Evolutionary conservation across 2,329 filamentous ascomycete genomes (phyloP).

Genomic region (Botrytis hyacinthi): DNA sequence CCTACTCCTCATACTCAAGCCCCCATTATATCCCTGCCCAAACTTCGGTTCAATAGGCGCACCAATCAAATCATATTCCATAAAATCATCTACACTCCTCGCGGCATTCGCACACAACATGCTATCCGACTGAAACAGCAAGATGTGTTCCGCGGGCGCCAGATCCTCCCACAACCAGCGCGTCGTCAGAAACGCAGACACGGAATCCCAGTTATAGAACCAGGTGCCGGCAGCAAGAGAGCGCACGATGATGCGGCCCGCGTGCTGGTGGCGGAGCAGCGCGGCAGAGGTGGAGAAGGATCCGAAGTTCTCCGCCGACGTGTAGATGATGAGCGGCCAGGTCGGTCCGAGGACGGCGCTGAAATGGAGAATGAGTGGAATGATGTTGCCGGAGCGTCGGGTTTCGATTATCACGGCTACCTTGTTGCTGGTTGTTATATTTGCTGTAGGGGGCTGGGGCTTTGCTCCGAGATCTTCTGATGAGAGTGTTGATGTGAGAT

Average conservation of each 20-base stretch:
- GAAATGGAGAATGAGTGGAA: slow-evolving; percentile 44
- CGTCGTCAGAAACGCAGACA: slow-evolving; percentile 40
- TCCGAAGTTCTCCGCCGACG: slow-evolving; percentile 34
- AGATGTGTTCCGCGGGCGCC: slow-evolving; percentile 37
- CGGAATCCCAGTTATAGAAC: slow-evolving; percentile 40
- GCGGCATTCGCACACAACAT: slow-evolving; percentile 40
- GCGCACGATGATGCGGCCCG: slow-evolving; percentile 40
- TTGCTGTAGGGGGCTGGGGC: slow-evolving; percentile 23
- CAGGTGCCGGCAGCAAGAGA: slow-evolving; percentile 40
- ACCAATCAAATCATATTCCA: slow-evolving; percentile 41
- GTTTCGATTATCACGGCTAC: slow-evolving; percentile 44
- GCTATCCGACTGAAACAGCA: slow-evolving; percentile 41
- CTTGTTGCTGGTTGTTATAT: slow-evolving; percentile 33
- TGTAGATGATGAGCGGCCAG: slow-evolving; percentile 48
- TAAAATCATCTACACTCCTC: slow-evolving; percentile 39
- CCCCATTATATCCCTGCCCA: slow-evolving; percentile 40
- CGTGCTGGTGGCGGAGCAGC: slow-evolving; percentile 40
- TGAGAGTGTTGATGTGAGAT: background rate
- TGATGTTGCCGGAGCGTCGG: slow-evolving; percentile 37
- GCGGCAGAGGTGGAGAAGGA: slow-evolving; percentile 40
- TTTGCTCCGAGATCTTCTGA: background rate
- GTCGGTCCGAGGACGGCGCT: slow-evolving; percentile 43
- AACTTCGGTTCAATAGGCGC: slow-evolving; percentile 38
- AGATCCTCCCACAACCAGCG: slow-evolving; percentile 41
- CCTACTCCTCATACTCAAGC: slow-evolving; percentile 41